Percentiles rank a stretch among this genome's conserved stretches.
These are phyloP conservation scores for Diaporthe caulivora DNA, from an alignment of 2,329 filamentous ascomycete species.

Conservation along the genomic window DNA sequence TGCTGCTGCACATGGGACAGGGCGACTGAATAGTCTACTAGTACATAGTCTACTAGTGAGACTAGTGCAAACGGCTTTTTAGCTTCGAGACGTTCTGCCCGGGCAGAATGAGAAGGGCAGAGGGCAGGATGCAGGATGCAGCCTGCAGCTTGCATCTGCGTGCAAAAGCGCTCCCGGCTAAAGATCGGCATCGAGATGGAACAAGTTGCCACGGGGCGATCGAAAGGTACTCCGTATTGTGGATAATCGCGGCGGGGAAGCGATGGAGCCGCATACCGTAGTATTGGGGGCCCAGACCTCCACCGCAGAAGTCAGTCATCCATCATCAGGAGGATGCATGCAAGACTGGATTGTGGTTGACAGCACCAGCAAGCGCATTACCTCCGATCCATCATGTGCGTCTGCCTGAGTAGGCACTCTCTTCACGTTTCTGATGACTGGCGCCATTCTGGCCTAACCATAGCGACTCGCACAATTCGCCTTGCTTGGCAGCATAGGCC, in stretches of 20 bases:
- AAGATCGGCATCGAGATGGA: constrained; percentile 10
- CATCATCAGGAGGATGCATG: neutral
- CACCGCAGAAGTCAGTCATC: neutral
- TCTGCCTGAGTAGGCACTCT: neutral
- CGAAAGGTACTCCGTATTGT: neutral
- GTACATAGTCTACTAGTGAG: constrained; percentile 2
- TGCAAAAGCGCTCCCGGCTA: neutral
- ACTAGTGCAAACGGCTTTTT: neutral
- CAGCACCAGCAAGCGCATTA: too few species aligned
- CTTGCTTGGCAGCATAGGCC: neutral
- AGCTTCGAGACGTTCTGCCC: neutral
- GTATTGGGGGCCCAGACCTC: constrained; percentile 2
- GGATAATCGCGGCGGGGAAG: neutral
- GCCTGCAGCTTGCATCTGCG: neutral
- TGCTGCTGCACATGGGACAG: neutral
- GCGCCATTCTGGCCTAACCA: neutral
- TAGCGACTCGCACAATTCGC: constrained; percentile 8
- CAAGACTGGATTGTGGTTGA: too few species aligned
- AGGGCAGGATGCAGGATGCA: neutral
- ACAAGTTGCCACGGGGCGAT: constrained; percentile 4
- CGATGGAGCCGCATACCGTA: constrained; percentile 21
- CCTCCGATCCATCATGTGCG: too few species aligned
- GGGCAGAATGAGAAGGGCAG: neutral
- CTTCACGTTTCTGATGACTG: neutral
- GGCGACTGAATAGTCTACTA: neutral